Evolutionary conservation across 495 filamentous ascomycete genomes (phyloP).

Genomic region (Usnea hakonensis): DNA sequence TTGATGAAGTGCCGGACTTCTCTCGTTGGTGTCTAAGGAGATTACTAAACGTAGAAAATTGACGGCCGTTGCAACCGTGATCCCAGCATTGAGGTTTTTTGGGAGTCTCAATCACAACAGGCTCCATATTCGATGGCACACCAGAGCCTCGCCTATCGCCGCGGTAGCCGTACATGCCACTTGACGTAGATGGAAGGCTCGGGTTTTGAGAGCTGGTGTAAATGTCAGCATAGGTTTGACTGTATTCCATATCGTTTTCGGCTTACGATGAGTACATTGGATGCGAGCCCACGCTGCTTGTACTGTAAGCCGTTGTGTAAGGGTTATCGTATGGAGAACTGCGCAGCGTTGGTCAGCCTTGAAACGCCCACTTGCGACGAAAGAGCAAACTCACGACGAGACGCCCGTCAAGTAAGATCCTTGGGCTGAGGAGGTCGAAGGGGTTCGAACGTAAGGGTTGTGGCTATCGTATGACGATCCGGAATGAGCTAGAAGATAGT

Average conservation of each 20-base stretch:
- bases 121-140: constrained; percentile 17
- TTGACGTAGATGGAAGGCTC: constrained; percentile 2
- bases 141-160: constrained; percentile 10
- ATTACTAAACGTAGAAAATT: constrained; percentile 95
- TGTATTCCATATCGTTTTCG: background rate
- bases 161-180: background rate
- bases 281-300: constrained; percentile 6
- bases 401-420: constrained; percentile 9
- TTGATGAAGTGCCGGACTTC: constrained; percentile 79
- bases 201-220: constrained; percentile 6
- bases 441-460: constrained; percentile 15
- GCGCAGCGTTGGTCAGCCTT: background rate
- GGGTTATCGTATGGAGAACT: constrained; percentile 16
- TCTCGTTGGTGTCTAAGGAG: constrained; percentile 87
- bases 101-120: constrained; percentile 56
- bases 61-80: constrained; percentile 86
- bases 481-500: constrained; percentile 25
- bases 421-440: constrained; percentile 18
- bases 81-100: constrained; percentile 94
- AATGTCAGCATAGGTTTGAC: constrained; percentile 1
- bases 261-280: constrained; percentile 19
- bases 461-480: constrained; percentile 20
- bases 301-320: constrained; percentile 15
- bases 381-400: constrained; percentile 7
- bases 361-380: background rate